A percentile compares a stretch with the other conserved stretches of the same genome.
Evolutionary conservation across 768 basidiomycete genomes (phyloP).

Genomic region (Agrocybe pediades): DNA sequence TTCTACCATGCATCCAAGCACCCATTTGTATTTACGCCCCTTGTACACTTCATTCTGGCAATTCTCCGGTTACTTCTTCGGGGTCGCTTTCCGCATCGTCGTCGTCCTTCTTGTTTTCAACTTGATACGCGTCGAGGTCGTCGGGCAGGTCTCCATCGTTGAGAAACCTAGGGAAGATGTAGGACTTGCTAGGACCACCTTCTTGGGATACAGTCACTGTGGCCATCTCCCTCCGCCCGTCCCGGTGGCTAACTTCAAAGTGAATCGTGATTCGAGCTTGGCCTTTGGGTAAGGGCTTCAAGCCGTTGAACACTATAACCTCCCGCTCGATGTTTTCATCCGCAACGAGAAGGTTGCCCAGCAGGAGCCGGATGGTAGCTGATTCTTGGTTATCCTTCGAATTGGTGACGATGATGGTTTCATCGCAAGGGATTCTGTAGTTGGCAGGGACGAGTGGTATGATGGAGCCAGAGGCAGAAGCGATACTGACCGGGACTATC

Average conservation of each 20-base stretch:
- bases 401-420: neutral
- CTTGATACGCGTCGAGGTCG: neutral
- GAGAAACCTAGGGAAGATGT: neutral
- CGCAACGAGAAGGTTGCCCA: neutral
- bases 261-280: neutral
- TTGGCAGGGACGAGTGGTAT: neutral
- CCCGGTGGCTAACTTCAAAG: neutral
- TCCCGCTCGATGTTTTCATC: neutral
- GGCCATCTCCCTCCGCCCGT: neutral
- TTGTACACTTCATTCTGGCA: neutral
- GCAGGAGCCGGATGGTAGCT: neutral
- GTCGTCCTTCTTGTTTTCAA: neutral
- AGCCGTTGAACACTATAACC: neutral
- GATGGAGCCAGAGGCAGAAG: neutral
- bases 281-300: neutral
- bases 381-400: neutral
- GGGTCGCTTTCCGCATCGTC: neutral
- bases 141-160: neutral
- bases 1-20: no score
- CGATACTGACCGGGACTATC: neutral
- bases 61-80: neutral
- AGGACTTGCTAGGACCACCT: neutral
- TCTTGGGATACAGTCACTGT: neutral
- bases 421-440: neutral
- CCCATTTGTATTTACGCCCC: no score